Evolutionary conservation across 139 green algal species (phyloP).

Genomic region (Closterium sp.): DNA sequence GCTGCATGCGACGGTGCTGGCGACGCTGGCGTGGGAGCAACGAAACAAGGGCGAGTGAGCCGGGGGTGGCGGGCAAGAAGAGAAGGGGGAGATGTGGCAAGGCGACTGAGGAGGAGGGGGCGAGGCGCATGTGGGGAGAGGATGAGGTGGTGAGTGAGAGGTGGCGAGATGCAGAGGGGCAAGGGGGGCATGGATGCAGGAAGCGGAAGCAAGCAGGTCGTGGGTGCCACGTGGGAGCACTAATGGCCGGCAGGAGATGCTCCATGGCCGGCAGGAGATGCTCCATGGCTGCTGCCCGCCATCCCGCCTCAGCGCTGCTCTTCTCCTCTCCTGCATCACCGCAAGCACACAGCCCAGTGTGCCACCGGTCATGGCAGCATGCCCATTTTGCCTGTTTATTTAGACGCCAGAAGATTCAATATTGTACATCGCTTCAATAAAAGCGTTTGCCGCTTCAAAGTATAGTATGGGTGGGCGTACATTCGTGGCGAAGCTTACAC

Average conservation of each 20-base stretch:
- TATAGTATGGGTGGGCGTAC: too few relatives aligned
- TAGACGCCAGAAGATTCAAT: background rate
- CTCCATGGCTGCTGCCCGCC: background rate
- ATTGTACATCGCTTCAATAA: background rate
- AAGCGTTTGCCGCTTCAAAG: background rate
- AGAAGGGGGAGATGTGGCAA: background rate
- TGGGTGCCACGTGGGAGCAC: background rate
- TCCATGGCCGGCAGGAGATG: too few relatives aligned
- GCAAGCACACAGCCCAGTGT: background rate
- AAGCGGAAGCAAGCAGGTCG: background rate
- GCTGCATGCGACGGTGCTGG: slow-evolving; percentile 3
- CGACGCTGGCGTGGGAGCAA: slow-evolving; percentile 6
- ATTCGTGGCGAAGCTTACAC: too few relatives aligned
- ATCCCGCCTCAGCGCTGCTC: background rate
- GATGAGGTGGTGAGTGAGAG: background rate
- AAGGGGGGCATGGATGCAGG: too few relatives aligned
- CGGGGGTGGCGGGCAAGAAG: background rate
- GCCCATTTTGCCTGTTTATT: background rate
- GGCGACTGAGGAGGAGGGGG: background rate
- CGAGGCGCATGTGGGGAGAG: background rate
- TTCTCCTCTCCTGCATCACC: background rate
- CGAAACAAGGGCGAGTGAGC: background rate
- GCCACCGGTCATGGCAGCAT: background rate
- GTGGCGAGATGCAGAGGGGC: too few relatives aligned
- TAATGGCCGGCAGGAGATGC: background rate